phyloP scores from a whole-genome alignment of 2,329 filamentous ascomycete species.

The Aspergillus piperis region DNA sequence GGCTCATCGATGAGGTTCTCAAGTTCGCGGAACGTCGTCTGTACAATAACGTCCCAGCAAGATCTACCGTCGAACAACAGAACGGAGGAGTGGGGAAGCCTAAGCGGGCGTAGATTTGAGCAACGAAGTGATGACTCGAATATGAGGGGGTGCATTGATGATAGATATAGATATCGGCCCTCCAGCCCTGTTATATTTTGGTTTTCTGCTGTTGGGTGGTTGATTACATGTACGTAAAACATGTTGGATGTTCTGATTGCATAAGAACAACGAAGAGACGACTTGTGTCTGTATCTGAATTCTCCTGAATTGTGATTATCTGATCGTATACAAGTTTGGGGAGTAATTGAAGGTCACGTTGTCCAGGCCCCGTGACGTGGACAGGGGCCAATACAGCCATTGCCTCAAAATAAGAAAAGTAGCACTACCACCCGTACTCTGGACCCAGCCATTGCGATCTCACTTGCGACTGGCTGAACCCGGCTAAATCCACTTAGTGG shows the following conservation, averaged over 20 bases:
- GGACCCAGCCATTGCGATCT: background rate
- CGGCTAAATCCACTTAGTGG: too few relatives aligned
- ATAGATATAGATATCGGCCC: slow-evolving; percentile 26
- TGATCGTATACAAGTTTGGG: too few relatives aligned
- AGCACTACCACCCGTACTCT: too few relatives aligned
- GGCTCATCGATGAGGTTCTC: slow-evolving; percentile 78
- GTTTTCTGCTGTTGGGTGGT: slow-evolving; percentile 16
- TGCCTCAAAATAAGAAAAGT: too few relatives aligned
- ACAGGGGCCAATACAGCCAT: background rate
- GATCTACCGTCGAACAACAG: slow-evolving; percentile 23
- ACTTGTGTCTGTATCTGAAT: slow-evolving; percentile 5
- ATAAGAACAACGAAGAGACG: slow-evolving; percentile 18
- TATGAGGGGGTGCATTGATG: slow-evolving; percentile 16
- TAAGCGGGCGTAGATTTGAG: slow-evolving; percentile 35
- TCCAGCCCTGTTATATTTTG: slow-evolving; percentile 6
- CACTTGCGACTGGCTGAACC: too few relatives aligned
- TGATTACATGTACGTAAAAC: slow-evolving; percentile 21
- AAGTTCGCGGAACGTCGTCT: slow-evolving; percentile 73
- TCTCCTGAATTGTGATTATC: background rate
- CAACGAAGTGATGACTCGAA: slow-evolving; percentile 21
- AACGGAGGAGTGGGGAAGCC: slow-evolving; percentile 38
- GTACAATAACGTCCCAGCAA: slow-evolving; percentile 52
- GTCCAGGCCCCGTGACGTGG: background rate
- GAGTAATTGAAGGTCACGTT: background rate
- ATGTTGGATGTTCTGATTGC: slow-evolving; percentile 18